A percentile compares a stretch with the other conserved stretches of the same genome.
Evolutionary conservation across 371 early-diverging fungal species (phyloP).

Genomic region (Syncephalastrum monosporum): DNA sequence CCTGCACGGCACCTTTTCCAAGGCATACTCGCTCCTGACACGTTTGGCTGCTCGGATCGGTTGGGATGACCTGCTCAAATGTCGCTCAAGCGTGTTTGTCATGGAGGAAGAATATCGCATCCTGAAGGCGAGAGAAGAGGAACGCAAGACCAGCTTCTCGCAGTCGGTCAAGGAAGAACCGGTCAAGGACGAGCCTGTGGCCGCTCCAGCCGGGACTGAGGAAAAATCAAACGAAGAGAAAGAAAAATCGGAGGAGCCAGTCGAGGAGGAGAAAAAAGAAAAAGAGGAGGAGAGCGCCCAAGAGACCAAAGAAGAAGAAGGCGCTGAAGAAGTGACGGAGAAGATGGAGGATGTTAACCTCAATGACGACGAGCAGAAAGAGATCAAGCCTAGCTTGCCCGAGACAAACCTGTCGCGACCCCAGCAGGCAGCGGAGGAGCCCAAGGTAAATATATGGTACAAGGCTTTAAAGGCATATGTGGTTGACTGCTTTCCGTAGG

Average conservation of each 20-base stretch:
- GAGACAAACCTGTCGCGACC: slow-evolving; percentile 37
- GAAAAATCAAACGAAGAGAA: slow-evolving; percentile 27
- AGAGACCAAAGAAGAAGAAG: slow-evolving; percentile 3
- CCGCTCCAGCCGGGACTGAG: slow-evolving; percentile 9
- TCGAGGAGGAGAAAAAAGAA: slow-evolving; percentile 9
- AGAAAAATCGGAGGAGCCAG: slow-evolving; percentile 17
- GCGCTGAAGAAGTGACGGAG: slow-evolving; percentile 19
- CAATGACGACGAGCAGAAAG: slow-evolving; percentile 18
- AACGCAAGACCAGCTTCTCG: slow-evolving; percentile 36
- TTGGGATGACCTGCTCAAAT: slow-evolving; percentile 92
- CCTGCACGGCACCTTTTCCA: slow-evolving; percentile 88
- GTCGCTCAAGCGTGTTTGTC: slow-evolving; percentile 87
- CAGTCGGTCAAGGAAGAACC: slow-evolving; percentile 10
- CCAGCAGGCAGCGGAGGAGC: slow-evolving; percentile 44
- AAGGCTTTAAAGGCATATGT: neutral
- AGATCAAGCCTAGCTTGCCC: slow-evolving; percentile 15
- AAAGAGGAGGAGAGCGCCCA: slow-evolving; percentile 3
- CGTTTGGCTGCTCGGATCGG: slow-evolving; percentile 80
- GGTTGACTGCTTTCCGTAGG: slow-evolving; percentile 1
- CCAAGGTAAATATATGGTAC: slow-evolving; percentile 12
- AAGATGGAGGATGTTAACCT: slow-evolving; percentile 37
- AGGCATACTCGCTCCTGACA: slow-evolving; percentile 83
- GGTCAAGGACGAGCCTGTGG: slow-evolving; percentile 13
- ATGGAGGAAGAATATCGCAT: slow-evolving; percentile 97
- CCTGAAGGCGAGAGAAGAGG: slow-evolving; percentile 67